Conservation (phyloP, 441 rosid genomes). For the Erodium trifolium region DNA sequence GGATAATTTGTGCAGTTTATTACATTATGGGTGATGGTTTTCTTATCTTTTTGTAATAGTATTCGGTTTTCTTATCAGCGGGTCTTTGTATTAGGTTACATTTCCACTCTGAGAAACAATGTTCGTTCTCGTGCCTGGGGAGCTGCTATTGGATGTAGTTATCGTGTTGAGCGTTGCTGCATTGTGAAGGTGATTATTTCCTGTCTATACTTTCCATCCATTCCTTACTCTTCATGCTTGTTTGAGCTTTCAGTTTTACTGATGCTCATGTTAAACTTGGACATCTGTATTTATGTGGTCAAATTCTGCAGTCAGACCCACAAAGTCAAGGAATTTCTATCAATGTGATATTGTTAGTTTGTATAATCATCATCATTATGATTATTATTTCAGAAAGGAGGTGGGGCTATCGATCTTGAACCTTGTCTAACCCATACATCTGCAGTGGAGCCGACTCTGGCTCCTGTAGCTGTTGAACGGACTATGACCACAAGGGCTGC, state of each 20-base stretch:
- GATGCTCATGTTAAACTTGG: not conserved
- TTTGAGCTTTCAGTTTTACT: not conserved
- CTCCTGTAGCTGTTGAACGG: constrained; percentile 95
- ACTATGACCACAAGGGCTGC: constrained; percentile 99
- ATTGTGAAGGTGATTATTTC: constrained; percentile 65
- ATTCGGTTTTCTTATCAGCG: constrained; percentile 6
- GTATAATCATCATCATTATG: not conserved
- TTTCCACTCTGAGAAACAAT: constrained; percentile 86
- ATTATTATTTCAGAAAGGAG: constrained; percentile 59
- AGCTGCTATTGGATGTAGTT: constrained; percentile 97
- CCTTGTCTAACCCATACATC: constrained; percentile 94
- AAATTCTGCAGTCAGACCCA: not conserved
- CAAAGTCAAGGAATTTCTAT: not conserved
- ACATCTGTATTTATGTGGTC: constrained; percentile 5
- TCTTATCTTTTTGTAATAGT: not conserved
- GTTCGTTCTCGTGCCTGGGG: constrained; percentile 99
- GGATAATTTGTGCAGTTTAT: not conserved
- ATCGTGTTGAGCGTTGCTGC: constrained; percentile 89
- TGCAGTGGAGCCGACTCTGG: constrained; percentile 96
- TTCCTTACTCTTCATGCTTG: constrained; percentile 8
- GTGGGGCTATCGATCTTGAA: constrained; percentile 89
- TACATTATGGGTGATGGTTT: not conserved
- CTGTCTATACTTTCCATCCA: constrained; percentile 9
- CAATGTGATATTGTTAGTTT: constrained; percentile 9
- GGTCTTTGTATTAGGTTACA: constrained; percentile 48